Evolutionary conservation across 352 stramenopile genomes (phyloP), one percentile per base, ranked within the genome.

Genomic region (Phytopythium delawarense): DNA sequence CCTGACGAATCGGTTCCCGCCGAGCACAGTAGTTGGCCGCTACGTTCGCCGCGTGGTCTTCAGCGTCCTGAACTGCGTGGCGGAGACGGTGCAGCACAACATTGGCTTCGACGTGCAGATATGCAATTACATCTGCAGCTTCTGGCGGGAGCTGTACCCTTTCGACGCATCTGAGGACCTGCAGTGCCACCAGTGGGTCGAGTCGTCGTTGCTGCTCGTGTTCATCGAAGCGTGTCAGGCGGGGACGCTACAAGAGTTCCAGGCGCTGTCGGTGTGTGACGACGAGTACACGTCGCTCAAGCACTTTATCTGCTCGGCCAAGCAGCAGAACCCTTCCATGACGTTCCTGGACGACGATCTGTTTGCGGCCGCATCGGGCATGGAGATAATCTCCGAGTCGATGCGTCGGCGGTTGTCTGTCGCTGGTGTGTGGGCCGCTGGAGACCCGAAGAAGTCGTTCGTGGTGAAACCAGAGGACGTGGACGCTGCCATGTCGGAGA

Each of bases 321-420:
- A 89, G 60, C 79, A 84, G 66, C 60, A 63, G 25, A 81, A 88
- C 51, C 71, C 81, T 5, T 74, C 70, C 2, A 60, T 91, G 20
- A 76, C 78, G 35, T 93, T 93, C 52, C 64, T 93, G 7, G 81
- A 91, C 58, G 84, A 93, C 39, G 79, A 89, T n/a, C 61, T 87
- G 34, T 93, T 91, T 42, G 76, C 62, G 2, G 74, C 81, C 39
- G 80, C 79, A 4, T 77, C 74, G 20, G 84, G 84, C 2, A 86
- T 93, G 51, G 84, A 93, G 55, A 88, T 91, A 45, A 93, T 93
- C 20, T 80, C 81, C 0, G 79, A 91, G 60, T 75, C 65, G 48
- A 91, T 92, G 81, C 78, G 84, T 2, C 72, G 81, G 20, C 80
- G 84, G 21, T 63, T 94, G 55, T 92, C 81, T 23, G 78, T 92